Evolutionary conservation across 2,329 filamentous ascomycete genomes (phyloP), one percentile per base, ranked within the genome.

Genomic region (Aspergillus sp.): DNA sequence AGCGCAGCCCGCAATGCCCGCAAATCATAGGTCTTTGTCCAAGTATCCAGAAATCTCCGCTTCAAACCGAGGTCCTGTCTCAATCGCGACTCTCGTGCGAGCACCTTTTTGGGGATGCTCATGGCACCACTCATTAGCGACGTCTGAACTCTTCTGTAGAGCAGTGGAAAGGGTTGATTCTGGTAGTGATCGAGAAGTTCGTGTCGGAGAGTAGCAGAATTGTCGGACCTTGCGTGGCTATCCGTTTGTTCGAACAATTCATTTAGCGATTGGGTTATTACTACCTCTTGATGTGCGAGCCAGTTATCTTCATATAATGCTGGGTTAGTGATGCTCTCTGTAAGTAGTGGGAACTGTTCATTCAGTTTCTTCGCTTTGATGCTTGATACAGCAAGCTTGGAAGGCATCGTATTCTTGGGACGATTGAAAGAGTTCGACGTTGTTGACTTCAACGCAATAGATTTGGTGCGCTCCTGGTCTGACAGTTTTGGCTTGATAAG

Each of bases 241-340:
- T 50, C 49, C 0, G 67, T 62, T 4, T 69, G 60, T 32, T 73
- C 63, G 54, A 82, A 80, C 43, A 83, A 64, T 12, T 69, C 68
- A 60, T 84, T 85, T 42, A 80, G 61, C 5, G 84, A 67, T 57
- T 83, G 80, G 0, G 79, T 79, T 41, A 84, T 75, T 33, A 79
- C 76, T 19, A 78, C 67, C 58, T 84, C 81, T 57, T 84, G 81
- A 51, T 83, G 76, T 10, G 69, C 72, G 33, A 84, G 74, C 81
- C 81, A 84, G 48, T 76, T 72, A 41, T 83, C 80, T 56, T 84
- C 80, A 59, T 83, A 83, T 53, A 84, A 69, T 46, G 76, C 72
- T n/a, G 80, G 73, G 43, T 76, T 74, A 2, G 69, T 65, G 22
- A 84, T 68, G 53, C 81, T 73, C 50, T 83, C 78, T 0, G 63